Base-by-base conservation (phyloP, 352 stramenopile species). In the Elongisporangium senticosum region DNA sequence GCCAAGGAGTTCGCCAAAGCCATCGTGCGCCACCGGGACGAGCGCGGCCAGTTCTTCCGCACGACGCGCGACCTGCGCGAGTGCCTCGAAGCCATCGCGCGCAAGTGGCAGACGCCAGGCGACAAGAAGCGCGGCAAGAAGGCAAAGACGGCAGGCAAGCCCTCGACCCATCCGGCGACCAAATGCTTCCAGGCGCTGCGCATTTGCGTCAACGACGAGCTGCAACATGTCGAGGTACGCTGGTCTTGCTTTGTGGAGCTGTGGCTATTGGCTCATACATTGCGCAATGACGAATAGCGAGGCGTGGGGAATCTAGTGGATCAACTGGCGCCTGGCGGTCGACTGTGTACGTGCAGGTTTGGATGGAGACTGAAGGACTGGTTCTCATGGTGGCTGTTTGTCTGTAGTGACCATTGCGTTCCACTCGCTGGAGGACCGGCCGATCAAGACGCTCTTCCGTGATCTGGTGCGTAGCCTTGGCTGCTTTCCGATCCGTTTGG, bases 1-100 rank as follows among this genome's bases (percentile, higher is more conserved):
- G 81, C 81, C 3, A 93, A 93, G 54, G 81, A 93, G 62, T 91
- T 79, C 59, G 84, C 84, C 23, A 90, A 91, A 63, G 79, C 81
- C 10, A 87, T 93, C 48, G 75, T 93, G 20, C 74, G 82, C 13
- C 71, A 87, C 51, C 74, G 84, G 33, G 79, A 88, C 23, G 71
- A 82, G 57, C 62, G 65, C 28, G 49, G 58, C 4, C 58, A 79
- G 51, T 61, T 74, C 49, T 93, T 91, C 55, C 51, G 53, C 40
- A 83, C 79, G n/a, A 93, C 84, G 11, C 68, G 59, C 19, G 74
- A 91, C 49, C 62, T 93, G 53, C 77, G 79, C 15, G 71, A 80
- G 39, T 90, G 78, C 58, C 88, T 93, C 53, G 82, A 93, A 67
- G 77, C 77, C 26, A 89, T 91, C 24, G 79, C 82, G 8, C 75